Percentiles rank a stretch among this genome's conserved stretches.
These are phyloP conservation scores for Colletotrichum musae DNA, from an alignment of 2,329 filamentous ascomycete genomes.

Conservation along the genomic window DNA sequence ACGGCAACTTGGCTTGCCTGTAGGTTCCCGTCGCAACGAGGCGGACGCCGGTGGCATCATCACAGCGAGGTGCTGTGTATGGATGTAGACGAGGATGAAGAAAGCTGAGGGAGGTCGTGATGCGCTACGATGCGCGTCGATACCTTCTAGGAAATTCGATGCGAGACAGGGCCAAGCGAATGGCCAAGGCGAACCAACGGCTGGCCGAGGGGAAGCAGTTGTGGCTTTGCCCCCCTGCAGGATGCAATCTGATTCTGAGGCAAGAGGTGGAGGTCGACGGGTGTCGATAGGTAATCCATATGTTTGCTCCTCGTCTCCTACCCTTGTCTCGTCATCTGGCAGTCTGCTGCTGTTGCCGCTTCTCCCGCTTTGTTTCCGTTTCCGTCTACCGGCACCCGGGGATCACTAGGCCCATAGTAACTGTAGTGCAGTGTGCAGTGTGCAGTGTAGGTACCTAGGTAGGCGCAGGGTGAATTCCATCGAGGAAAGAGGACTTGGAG, in stretches of 20 bases:
- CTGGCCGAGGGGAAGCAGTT: constrained; percentile 1
- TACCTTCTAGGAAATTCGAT: constrained; percentile 19
- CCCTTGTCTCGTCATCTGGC: no score
- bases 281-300: no score
- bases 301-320: no score
- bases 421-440: no score
- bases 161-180: constrained; percentile 18
- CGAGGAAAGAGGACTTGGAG: not conserved
- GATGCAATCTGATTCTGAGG: not conserved
- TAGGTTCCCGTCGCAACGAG: no score
- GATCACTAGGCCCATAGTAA: not conserved
- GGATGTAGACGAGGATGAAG: constrained; percentile 7
- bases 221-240: not conserved
- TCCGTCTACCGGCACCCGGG: constrained; percentile 2
- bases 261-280: no score
- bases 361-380: not conserved
- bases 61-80: no score
- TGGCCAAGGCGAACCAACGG: not conserved
- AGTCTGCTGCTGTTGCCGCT: constrained; percentile 12
- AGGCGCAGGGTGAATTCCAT: not conserved
- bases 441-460: not conserved
- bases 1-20: no score
- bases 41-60: no score
- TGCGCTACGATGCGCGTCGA: not conserved
- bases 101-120: constrained; percentile 15